Conservation (phyloP, 176 grass and related monocot species). For the Eleusine indica region DNA sequence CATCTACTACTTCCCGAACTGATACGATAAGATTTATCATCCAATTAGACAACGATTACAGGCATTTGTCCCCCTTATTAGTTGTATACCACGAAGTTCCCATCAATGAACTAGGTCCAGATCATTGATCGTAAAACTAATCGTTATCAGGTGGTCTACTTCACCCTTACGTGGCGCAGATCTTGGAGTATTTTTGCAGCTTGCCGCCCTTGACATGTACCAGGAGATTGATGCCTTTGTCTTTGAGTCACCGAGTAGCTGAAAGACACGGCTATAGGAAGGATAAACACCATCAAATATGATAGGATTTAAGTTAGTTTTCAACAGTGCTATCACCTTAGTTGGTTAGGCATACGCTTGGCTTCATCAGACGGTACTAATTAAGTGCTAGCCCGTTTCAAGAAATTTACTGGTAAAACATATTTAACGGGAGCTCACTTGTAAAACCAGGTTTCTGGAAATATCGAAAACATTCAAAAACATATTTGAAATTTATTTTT, state of each 20-base stretch:
- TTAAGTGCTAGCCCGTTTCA: background rate
- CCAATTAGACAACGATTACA: background rate
- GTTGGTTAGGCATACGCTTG: slow-evolving; percentile 34
- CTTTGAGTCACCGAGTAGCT: slow-evolving; percentile 46
- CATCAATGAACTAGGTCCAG: background rate
- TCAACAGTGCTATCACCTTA: background rate
- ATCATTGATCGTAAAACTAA: slow-evolving; percentile 9
- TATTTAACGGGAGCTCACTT: no score
- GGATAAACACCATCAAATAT: slow-evolving; percentile 5
- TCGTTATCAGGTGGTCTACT: background rate
- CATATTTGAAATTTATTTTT: no score
- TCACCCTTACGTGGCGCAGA: slow-evolving; percentile 18
- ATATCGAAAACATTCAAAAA: no score
- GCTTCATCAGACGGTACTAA: slow-evolving; percentile 9
- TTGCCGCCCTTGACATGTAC: slow-evolving; percentile 39
- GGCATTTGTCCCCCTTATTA: background rate
- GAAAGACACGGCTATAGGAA: slow-evolving; percentile 22
- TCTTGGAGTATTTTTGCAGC: slow-evolving; percentile 19
- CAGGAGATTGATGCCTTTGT: slow-evolving; percentile 47
- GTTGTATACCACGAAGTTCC: slow-evolving; percentile 24
- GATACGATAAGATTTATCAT: background rate
- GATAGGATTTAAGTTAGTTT: slow-evolving; percentile 31
- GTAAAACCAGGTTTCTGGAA: no score
- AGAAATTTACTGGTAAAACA: background rate
- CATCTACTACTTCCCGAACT: background rate